Evolutionary conservation across 805 yeast genomes (phyloP).

Genomic region (Hermanozyma aechmeae): DNA sequence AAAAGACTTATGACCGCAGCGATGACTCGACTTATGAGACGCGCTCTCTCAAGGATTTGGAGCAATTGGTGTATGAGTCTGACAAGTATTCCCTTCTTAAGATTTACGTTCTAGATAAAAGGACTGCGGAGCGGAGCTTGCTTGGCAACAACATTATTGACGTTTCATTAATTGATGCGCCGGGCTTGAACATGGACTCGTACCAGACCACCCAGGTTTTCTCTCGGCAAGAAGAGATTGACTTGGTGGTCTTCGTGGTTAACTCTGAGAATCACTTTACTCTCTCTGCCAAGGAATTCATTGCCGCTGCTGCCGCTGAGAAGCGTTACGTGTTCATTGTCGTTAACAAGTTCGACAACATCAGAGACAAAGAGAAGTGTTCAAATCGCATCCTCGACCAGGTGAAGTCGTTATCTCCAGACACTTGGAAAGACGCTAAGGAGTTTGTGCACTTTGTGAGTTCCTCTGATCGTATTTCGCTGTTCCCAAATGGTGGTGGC

Average conservation of each 20-base stretch:
- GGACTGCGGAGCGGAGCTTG: conserved; percentile 60
- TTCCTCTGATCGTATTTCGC: conserved; percentile 39
- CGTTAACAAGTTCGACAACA: conserved; percentile 84
- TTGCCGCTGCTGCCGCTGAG: conserved; percentile 82
- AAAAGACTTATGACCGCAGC: conserved; percentile 36
- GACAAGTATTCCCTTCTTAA: conserved; percentile 67
- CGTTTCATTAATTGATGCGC: conserved; percentile 90
- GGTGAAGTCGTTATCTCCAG: conserved; percentile 78
- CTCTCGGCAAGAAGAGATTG: conserved; percentile 95
- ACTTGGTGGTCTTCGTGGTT: conserved; percentile 90
- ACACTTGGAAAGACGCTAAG: conserved; percentile 76
- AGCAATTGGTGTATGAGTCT: conserved; percentile 62
- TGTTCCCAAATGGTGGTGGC: conserved; percentile 25
- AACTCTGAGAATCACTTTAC: conserved; percentile 96
- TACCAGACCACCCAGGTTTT: conserved; percentile 92
- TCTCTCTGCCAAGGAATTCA: conserved; percentile 86
- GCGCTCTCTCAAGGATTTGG: conserved; percentile 46
- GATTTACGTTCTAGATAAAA: conserved; percentile 71
- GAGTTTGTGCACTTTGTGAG: conserved; percentile 93
- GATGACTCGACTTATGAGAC: conserved; percentile 61
- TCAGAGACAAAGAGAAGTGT: conserved; percentile 74
- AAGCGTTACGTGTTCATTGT: conserved; percentile 90
- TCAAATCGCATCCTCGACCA: conserved; percentile 71
- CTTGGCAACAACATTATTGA: conserved; percentile 87
- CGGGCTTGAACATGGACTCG: conserved; percentile 90